Percentiles rank a stretch among this genome's conserved stretches.
phyloP scores from a whole-genome alignment of 768 basidiomycete genomes.

The Kwoniella sp. region DNA sequence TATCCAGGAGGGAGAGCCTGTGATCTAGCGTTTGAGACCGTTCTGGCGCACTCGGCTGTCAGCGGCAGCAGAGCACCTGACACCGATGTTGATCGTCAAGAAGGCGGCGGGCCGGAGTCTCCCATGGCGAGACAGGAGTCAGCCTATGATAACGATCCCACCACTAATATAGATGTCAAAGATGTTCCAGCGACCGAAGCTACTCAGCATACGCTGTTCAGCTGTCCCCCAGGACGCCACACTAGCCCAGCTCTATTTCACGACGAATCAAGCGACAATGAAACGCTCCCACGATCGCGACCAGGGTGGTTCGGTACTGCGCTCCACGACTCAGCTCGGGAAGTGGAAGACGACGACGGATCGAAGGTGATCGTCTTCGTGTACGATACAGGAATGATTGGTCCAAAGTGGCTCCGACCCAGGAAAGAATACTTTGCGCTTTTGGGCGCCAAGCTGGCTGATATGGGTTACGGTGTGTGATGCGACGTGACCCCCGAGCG shows the following conservation, averaged over 20 bases:
- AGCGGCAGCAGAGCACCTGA: neutral
- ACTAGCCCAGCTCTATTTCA: neutral
- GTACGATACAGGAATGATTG: constrained; percentile 18
- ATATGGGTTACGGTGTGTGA: constrained; percentile 26
- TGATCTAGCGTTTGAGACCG: no score
- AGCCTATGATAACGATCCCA: no score
- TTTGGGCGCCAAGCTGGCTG: constrained; percentile 13
- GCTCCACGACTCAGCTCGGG: no score
- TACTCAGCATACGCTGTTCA: neutral
- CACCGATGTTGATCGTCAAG: neutral
- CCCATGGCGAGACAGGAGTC: no score
- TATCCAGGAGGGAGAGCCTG: no score
- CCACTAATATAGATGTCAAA: no score
- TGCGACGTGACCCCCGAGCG: neutral
- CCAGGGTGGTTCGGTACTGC: no score
- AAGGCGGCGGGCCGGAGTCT: no score
- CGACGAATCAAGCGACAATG: neutral
- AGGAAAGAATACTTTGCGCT: constrained; percentile 14
- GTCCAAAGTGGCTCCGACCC: neutral
- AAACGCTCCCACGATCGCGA: neutral
- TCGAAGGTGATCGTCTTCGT: constrained; percentile 26
- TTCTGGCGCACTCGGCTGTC: no score
- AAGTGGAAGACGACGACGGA: no score
- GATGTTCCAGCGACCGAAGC: neutral
- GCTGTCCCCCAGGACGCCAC: neutral